Conservation (phyloP, 2,329 filamentous ascomycete genomes). For the Fusarium chuoi region DNA sequence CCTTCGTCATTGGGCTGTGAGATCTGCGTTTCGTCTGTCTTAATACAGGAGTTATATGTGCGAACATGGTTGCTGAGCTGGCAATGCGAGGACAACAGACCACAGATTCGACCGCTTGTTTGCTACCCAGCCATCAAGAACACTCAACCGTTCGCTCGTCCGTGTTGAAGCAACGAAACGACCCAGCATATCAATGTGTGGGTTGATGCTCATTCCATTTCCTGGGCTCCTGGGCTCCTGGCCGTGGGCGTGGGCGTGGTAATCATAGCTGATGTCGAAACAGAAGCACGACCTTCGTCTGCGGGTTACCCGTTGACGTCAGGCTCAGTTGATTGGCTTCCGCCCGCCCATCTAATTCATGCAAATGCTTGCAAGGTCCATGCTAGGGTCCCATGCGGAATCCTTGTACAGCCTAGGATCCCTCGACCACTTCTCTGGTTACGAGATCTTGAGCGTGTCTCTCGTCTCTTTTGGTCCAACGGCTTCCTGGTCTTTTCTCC, state of each 20-base stretch:
- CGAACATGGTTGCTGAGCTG: slow-evolving; percentile 30
- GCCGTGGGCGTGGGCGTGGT: slow-evolving; percentile 4
- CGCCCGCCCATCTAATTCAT: slow-evolving; percentile 32
- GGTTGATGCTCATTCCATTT: slow-evolving; percentile 27
- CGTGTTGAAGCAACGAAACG: slow-evolving; percentile 15
- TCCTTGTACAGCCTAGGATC: slow-evolving; percentile 26
- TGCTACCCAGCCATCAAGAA: background rate
- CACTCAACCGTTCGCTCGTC: background rate
- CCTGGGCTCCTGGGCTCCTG: slow-evolving; percentile 19
- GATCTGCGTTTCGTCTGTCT: slow-evolving; percentile 15
- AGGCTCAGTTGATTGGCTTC: slow-evolving; percentile 31
- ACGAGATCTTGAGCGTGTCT: slow-evolving; percentile 26
- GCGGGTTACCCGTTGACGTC: slow-evolving; percentile 29
- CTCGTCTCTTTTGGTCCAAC: slow-evolving; percentile 23
- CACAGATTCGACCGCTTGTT: background rate
- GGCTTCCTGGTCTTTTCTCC: slow-evolving; percentile 22
- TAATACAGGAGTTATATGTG: slow-evolving; percentile 34
- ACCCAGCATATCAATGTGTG: slow-evolving; percentile 10
- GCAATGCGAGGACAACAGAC: slow-evolving; percentile 26
- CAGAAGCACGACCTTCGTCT: slow-evolving; percentile 33
- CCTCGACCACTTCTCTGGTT: slow-evolving; percentile 30
- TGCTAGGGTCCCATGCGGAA: slow-evolving; percentile 20
- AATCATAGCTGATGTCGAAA: slow-evolving; percentile 42
- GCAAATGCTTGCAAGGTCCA: slow-evolving; percentile 36
- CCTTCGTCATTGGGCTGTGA: slow-evolving; percentile 16